Percentiles rank a stretch among this genome's conserved stretches.
Conservation (phyloP, 2,329 filamentous ascomycete species). For the Hymenoscyphus scutula region DNA sequence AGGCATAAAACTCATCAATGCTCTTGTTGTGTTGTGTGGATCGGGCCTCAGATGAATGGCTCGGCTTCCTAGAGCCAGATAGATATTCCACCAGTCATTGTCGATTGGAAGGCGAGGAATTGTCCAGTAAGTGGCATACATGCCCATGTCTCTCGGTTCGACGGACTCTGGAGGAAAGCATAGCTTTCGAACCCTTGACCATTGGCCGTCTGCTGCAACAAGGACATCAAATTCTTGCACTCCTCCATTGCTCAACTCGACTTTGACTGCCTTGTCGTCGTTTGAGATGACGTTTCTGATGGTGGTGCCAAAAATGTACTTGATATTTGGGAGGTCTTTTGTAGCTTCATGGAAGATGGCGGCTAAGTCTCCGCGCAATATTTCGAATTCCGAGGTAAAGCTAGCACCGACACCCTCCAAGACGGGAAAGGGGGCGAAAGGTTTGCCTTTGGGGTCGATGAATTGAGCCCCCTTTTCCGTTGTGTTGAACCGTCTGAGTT, state of each 20-base stretch:
- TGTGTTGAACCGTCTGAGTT: constrained; percentile 42
- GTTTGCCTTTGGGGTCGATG: constrained; percentile 41
- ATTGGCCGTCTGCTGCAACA: constrained; percentile 54
- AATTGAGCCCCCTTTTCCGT: constrained; percentile 48
- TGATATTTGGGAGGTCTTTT: constrained; percentile 31
- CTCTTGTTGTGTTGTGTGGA: constrained; percentile 39
- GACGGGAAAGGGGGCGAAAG: constrained; percentile 41
- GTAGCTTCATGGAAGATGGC: constrained; percentile 27
- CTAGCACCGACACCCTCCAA: neutral
- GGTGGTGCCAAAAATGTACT: neutral
- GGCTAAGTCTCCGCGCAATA: neutral
- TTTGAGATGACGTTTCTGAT: constrained; percentile 29
- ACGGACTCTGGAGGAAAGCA: constrained; percentile 32
- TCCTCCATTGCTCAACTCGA: constrained; percentile 44
- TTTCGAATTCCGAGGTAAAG: neutral
- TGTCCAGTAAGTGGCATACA: constrained; percentile 40
- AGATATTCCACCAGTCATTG: constrained; percentile 38
- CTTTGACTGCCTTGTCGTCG: constrained; percentile 29
- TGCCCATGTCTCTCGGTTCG: constrained; percentile 15
- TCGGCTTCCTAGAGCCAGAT: constrained; percentile 37
- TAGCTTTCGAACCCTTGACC: constrained; percentile 47
- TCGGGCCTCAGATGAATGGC: constrained; percentile 43
- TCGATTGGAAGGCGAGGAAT: constrained; percentile 37
- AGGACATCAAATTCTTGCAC: constrained; percentile 48
- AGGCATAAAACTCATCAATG: constrained; percentile 38